phyloP scores from a whole-genome alignment of 805 yeast genomes.

The Candida sphagnicola region DNA sequence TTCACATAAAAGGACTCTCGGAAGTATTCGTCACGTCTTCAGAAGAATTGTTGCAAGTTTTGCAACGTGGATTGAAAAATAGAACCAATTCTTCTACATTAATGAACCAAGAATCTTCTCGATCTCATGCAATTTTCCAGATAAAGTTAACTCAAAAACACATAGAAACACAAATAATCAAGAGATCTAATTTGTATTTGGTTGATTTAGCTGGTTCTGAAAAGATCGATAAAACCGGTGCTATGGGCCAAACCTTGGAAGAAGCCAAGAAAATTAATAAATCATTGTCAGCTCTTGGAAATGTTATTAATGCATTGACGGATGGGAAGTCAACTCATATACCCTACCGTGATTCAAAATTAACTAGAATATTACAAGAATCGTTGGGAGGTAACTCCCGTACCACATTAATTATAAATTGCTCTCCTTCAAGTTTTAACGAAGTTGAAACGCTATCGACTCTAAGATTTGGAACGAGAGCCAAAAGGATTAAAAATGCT shows the following conservation, averaged over 20 bases:
- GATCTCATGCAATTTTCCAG: slow-evolving; percentile 79
- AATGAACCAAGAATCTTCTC: slow-evolving; percentile 70
- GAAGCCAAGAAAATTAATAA: slow-evolving; percentile 84
- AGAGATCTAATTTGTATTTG: slow-evolving; percentile 61
- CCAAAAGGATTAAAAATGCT: slow-evolving; percentile 70
- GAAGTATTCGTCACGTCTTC: slow-evolving; percentile 56
- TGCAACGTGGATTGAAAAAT: slow-evolving; percentile 54
- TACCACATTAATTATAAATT: slow-evolving; percentile 81
- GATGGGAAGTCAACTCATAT: slow-evolving; percentile 68
- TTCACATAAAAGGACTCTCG: slow-evolving; percentile 67
- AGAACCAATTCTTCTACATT: slow-evolving; percentile 60
- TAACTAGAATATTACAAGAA: slow-evolving; percentile 71
- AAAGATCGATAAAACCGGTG: slow-evolving; percentile 73
- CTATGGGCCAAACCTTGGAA: slow-evolving; percentile 64
- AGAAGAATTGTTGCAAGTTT: slow-evolving; percentile 52
- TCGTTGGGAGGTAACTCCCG: slow-evolving; percentile 85
- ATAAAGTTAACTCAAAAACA: slow-evolving; percentile 63
- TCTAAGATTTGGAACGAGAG: slow-evolving; percentile 81
- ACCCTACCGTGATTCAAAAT: slow-evolving; percentile 81
- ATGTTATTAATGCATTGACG: slow-evolving; percentile 75
- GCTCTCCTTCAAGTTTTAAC: slow-evolving; percentile 75
- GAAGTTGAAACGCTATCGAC: slow-evolving; percentile 81
- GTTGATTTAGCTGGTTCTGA: slow-evolving; percentile 91
- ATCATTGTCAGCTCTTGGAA: slow-evolving; percentile 73
- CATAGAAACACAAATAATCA: slow-evolving; percentile 50